Evolutionary conservation across 805 yeast genomes (phyloP), one percentile per base, ranked within the genome.

Genomic region (Barnettozyma sucrosica): DNA sequence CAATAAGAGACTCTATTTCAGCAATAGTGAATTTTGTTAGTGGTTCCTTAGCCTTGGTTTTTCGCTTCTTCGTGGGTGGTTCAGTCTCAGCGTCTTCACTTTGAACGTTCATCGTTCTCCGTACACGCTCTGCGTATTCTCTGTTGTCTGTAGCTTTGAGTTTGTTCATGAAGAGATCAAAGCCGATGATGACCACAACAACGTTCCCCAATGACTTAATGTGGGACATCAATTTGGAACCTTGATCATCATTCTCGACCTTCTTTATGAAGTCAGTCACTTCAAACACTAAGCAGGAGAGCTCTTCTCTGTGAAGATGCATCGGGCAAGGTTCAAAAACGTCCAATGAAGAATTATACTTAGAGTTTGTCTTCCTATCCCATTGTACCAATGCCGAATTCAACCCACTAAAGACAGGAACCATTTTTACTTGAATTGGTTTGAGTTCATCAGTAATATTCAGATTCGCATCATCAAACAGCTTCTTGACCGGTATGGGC

Each of bases 291-390:
- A 83, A 49, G 1, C 76, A 68, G 3, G 68, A 50, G 23, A 45
- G 66, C 10, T 63, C 64, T 55, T 83, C 89, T 6, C 68, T 66
- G 1, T 69, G 50, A 3, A 70, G 56, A 26, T 59, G 65, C 1
- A 70, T 62, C 0, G 62, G 66, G 42, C 76, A 67, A 0, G 90
- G 90, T 9, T 77, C 69, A 53, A 80, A 84, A 0, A 74, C 55
- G 49, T 80, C 85, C 24, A 68, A 66, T 2, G 58, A 58, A 9
- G 65, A 52, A 55, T 79, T 76, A 61, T 81, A 84, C 1, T 57
- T 58, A 0, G 85, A 75, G 19, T 63, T 67, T 5, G 74, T 69
- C 16, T 65, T 65, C 37, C 90, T 64, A 43, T 71, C 67, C 77
- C 85, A 83, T 41, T 65, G 62, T 2, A 83, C 70, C 19, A 36